Percentiles rank a stretch among this genome's conserved stretches.
Conservation (phyloP, 106 monocot species). For the Dendrobium nobile region DNA sequence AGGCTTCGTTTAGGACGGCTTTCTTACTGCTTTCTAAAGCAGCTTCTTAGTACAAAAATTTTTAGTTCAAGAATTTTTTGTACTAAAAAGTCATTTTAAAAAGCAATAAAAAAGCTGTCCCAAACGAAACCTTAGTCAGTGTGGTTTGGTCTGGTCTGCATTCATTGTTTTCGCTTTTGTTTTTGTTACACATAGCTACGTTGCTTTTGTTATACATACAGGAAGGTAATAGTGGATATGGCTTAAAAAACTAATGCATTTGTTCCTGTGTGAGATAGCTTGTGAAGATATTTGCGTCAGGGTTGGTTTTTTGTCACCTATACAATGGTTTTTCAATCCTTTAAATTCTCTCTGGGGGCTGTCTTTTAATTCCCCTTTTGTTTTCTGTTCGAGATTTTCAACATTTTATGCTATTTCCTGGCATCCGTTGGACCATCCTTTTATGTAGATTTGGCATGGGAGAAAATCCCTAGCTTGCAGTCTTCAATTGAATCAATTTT, state of each 20-base stretch:
- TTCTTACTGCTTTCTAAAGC: too few species aligned
- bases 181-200: too few species aligned
- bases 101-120: too few species aligned
- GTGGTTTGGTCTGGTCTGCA: constrained; percentile 3
- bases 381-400: not conserved
- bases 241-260: not conserved
- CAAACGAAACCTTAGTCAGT: not conserved
- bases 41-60: too few species aligned
- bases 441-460: too few species aligned
- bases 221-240: not conserved
- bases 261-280: not conserved
- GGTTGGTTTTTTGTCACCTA: too few species aligned
- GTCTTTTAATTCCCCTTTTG: not conserved
- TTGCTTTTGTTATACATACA: not conserved
- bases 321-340: not conserved
- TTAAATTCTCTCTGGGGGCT: too few species aligned
- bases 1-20: too few species aligned
- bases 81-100: too few species aligned
- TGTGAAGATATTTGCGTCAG: not conserved
- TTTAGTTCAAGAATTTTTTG: too few species aligned
- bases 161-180: too few species aligned
- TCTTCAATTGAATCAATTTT: not conserved
- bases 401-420: not conserved
- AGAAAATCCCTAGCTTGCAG: not conserved
- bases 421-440: not conserved